These are phyloP conservation scores for Micractinium sp. DNA, from an alignment of 139 green algal genomes.

Conservation along the genomic window DNA sequence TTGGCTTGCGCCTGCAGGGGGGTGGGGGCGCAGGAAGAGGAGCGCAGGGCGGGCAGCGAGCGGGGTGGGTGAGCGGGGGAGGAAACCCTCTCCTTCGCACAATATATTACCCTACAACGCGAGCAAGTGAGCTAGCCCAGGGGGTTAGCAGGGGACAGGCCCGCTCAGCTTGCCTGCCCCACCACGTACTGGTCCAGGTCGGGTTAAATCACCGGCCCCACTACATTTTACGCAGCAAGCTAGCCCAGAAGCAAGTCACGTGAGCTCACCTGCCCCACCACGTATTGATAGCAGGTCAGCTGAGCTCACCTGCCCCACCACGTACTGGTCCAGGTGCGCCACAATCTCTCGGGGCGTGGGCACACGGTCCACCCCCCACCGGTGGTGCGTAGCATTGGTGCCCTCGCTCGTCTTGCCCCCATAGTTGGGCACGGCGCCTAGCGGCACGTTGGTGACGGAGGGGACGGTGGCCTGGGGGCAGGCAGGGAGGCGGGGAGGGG, in stretches of 20 bases:
- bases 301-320: conserved; percentile 77
- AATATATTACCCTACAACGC: no score
- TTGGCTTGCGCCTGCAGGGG: conserved; percentile 64
- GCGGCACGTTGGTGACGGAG: neutral
- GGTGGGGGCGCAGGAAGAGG: neutral
- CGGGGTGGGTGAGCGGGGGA: neutral
- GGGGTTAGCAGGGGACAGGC: no score
- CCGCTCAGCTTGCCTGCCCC: conserved; percentile 56
- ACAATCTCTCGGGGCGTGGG: conserved; percentile 80
- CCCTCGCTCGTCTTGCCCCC: conserved; percentile 42
- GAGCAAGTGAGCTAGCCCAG: no score
- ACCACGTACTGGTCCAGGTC: conserved; percentile 83
- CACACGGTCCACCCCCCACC: conserved; percentile 50
- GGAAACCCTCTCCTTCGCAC: no score
- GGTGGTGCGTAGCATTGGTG: conserved; percentile 1
- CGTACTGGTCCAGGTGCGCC: conserved; percentile 72
- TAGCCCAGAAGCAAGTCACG: no score
- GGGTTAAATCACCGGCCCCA: no score
- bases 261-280: conserved; percentile 74
- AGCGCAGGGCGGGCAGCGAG: no score
- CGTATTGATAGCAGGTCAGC: conserved; percentile 79
- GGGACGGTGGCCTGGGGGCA: neutral
- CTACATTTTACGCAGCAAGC: no score
- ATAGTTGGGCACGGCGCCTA: conserved; percentile 50
- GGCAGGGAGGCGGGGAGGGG: neutral